Evolutionary conservation across 306 rosid species (phyloP).

Genomic region (Luffa acutangula): DNA sequence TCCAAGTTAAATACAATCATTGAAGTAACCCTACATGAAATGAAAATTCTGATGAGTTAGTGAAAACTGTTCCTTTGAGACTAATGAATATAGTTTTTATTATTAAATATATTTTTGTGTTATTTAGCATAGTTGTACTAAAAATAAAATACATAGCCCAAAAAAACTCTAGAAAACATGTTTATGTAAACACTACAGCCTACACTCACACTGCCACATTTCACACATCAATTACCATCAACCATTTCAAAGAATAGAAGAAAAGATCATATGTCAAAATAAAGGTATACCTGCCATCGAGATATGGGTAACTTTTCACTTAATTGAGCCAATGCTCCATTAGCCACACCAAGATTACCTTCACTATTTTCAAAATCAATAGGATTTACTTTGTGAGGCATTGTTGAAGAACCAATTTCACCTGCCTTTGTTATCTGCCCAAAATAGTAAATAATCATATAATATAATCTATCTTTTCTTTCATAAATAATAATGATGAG

Average conservation of each 20-base stretch:
- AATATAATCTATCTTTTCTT: not conserved
- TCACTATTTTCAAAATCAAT: slow-evolving; percentile 95
- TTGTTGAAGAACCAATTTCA: slow-evolving; percentile 39
- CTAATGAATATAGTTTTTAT: not conserved
- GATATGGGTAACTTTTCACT: slow-evolving; percentile 82
- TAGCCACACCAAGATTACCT: slow-evolving; percentile 87
- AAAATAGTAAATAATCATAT: not conserved
- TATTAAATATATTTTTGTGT: not conserved
- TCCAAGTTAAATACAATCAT: not conserved
- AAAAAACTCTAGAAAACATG: not conserved
- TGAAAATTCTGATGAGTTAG: not conserved
- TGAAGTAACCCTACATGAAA: not conserved
- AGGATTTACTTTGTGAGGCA: slow-evolving; percentile 97
- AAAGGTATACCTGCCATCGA: slow-evolving; percentile 64
- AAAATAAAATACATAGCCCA: not conserved
- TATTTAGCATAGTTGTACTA: not conserved
- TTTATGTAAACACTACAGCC: not conserved
- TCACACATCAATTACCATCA: not conserved
- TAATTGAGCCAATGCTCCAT: slow-evolving; percentile 56
- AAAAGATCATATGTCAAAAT: not conserved
- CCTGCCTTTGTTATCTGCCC: slow-evolving; percentile 19
- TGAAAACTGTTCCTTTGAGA: not conserved
- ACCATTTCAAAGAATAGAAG: not conserved
- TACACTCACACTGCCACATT: not conserved
- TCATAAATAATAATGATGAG: not conserved